These are phyloP conservation scores for Lichtheimia hyalospora DNA, from an alignment of 371 early-diverging fungal genomes.

Conservation along the genomic window DNA sequence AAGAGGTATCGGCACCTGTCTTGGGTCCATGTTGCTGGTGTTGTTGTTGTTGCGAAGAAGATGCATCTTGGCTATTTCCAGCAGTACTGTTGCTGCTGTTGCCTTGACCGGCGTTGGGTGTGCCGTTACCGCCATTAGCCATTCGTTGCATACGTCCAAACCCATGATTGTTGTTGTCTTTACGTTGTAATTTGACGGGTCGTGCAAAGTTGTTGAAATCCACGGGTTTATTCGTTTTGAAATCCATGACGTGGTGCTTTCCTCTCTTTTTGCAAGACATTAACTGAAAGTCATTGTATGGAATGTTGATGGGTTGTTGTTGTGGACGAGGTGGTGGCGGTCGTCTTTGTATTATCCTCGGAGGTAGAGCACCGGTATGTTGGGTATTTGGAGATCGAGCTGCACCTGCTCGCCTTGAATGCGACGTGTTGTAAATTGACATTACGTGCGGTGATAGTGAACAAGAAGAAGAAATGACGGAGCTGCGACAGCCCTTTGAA, in stretches of 20 bases:
- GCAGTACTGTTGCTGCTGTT: constrained; percentile 22
- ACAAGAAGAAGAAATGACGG: not conserved
- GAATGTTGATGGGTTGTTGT: constrained; percentile 9
- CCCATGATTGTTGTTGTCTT: constrained; percentile 38
- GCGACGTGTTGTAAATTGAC: constrained; percentile 19
- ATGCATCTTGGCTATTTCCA: constrained; percentile 9
- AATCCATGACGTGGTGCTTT: constrained; percentile 65
- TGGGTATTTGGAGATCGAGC: not conserved
- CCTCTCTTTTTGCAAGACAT: constrained; percentile 12
- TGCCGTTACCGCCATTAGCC: not conserved
- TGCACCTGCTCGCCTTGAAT: constrained; percentile 11
- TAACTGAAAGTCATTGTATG: constrained; percentile 11
- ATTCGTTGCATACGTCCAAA: constrained; percentile 3
- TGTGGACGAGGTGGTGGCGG: not conserved
- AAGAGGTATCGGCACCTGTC: constrained; percentile 71
- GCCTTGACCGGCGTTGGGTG: constrained; percentile 12
- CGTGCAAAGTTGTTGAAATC: constrained; percentile 56
- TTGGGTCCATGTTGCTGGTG: constrained; percentile 36
- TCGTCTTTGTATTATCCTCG: not conserved
- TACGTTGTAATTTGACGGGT: constrained; percentile 73
- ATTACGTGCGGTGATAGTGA: not conserved
- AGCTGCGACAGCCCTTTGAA: too few species aligned
- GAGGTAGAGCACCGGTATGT: not conserved
- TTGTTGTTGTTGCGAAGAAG: constrained; percentile 25
- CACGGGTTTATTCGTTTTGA: constrained; percentile 54